Evolutionary conservation across 257 asterid species (phyloP).

Genomic region (Echium plantagineum): DNA sequence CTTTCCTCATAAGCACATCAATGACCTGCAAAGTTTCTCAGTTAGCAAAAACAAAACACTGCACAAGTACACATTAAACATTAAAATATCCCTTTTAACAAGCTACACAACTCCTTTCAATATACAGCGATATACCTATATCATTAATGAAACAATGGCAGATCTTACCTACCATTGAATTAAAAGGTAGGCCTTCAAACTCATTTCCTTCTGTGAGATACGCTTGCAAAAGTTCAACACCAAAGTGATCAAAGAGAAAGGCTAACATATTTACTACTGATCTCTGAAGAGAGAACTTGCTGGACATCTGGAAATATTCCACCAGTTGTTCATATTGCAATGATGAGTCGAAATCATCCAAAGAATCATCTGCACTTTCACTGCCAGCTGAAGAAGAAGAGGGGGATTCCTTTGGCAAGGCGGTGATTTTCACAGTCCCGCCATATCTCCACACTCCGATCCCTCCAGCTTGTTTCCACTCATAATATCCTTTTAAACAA

Average conservation of each 20-base stretch:
- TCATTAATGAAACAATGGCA: slow-evolving; percentile 8
- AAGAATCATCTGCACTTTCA: slow-evolving; percentile 66
- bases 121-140: background rate
- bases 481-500: slow-evolving; percentile 77
- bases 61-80: background rate
- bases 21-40: slow-evolving; percentile 34
- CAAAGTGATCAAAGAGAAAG: slow-evolving; percentile 59
- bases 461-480: slow-evolving; percentile 87
- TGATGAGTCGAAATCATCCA: slow-evolving; percentile 62
- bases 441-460: slow-evolving; percentile 90
- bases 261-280: slow-evolving; percentile 54
- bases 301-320: slow-evolving; percentile 55
- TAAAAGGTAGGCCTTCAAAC: slow-evolving; percentile 51
- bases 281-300: slow-evolving; percentile 43
- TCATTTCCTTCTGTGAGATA: slow-evolving; percentile 42
- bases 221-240: slow-evolving; percentile 58
- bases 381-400: slow-evolving; percentile 43
- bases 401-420: slow-evolving; percentile 54
- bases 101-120: background rate
- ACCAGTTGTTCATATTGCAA: slow-evolving; percentile 61
- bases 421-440: slow-evolving; percentile 69
- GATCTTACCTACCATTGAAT: slow-evolving; percentile 89
- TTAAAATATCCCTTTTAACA: background rate
- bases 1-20: slow-evolving; percentile 57
- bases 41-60: background rate